Conservation (phyloP, 2,329 filamentous ascomycete species). For the Colletotrichum tropicicola region DNA sequence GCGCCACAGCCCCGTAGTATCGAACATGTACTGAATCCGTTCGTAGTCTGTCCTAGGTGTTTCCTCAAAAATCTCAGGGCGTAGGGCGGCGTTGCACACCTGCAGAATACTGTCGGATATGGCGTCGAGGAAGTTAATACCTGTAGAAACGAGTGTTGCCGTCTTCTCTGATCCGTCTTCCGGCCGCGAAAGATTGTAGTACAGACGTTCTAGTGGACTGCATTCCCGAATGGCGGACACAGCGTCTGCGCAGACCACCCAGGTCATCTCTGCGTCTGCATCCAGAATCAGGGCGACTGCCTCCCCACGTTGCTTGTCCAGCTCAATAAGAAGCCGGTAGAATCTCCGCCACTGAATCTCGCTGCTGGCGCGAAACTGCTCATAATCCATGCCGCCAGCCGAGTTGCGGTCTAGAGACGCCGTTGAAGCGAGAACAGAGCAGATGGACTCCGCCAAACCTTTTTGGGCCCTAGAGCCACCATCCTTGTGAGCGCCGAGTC, state of each 20-base stretch:
- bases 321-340: conserved; percentile 83
- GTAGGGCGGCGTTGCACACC: conserved; percentile 72
- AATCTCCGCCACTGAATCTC: conserved; percentile 91
- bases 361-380: conserved; percentile 76
- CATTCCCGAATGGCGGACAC: conserved; percentile 83
- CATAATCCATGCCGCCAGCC: conserved; percentile 76
- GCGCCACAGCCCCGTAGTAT: conserved; percentile 79
- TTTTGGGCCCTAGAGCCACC: conserved; percentile 54
- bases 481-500: conserved; percentile 53
- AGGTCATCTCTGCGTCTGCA: conserved; percentile 74
- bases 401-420: conserved; percentile 70
- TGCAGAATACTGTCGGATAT: conserved; percentile 76
- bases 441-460: conserved; percentile 79
- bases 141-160: conserved; percentile 74
- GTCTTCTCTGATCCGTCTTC: conserved; percentile 63
- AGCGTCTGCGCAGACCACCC: conserved; percentile 86
- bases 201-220: conserved; percentile 78
- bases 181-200: conserved; percentile 69
- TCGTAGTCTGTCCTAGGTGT: conserved; percentile 75
- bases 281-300: conserved; percentile 83
- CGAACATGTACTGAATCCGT: conserved; percentile 81
- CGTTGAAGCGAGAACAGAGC: conserved; percentile 74
- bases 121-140: conserved; percentile 73
- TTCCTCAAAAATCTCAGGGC: conserved; percentile 79
- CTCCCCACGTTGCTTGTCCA: conserved; percentile 88